Base-by-base conservation (phyloP, 192 early-diverging fungal genomes). In the Umbelopsis isabellina region DNA sequence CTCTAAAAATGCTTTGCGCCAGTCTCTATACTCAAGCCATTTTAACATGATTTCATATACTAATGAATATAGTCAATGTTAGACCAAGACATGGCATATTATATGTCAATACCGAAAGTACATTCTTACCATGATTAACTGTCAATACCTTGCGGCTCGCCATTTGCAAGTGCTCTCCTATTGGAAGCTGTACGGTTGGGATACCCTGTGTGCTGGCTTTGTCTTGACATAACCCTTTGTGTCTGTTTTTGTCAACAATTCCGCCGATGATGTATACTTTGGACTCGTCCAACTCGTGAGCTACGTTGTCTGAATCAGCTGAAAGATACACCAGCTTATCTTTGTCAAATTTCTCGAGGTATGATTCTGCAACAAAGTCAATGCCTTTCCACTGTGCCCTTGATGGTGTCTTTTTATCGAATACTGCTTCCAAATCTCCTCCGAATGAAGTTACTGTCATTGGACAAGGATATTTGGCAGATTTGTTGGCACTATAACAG, bases 261-360 rank as follows among this genome's bases (percentile, higher is more conserved):
- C 95, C 95, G 41, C 97, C 97, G 74, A 99, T 91, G 16, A 99
- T 74, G 77, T 99, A 99, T 5, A 88, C 80, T 50, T 91, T 93
- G 0, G 71, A 72, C n/a, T 86, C 84, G 6, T 96, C 93, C 41
- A 99, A 75, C 8, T 79, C 71, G 2, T 85, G 72, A 18, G 95
- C 69, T 16, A 83, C 82, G 64, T 93, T 90, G 8, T 87, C 84
- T 15, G 94, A 91, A 71, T 99, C 97, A 2, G 96, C 97, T 0
- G 93, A 92, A 50, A 98, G 75, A 74, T 98, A 98, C 5, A 97
- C 90, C 23, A 97, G 73, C 44, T 88, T 67, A 12, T 90, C 81
- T 69, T 85, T 83, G 30, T 80, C 65, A 66, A 84, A 84, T 67
- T 84, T 22, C 30, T 87, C 75, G 23, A 80, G 64, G 25, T 68